Base-by-base conservation (phyloP, 495 filamentous ascomycete species). In the Xylaria flabelliformis region DNA sequence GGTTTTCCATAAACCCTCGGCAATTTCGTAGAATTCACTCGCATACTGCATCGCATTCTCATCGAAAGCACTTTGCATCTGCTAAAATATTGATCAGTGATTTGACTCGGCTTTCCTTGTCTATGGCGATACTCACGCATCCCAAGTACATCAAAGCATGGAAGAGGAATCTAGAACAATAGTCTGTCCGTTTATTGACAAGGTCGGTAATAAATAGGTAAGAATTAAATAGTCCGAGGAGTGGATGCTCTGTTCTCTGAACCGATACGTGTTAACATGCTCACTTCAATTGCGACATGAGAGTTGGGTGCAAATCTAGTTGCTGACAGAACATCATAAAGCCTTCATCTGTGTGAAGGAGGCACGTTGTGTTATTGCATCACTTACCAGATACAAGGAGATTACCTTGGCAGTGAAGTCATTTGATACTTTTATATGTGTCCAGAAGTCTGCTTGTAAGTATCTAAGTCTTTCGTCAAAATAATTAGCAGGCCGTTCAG, bases 131-230 rank as follows among this genome's bases (percentile, higher is more conserved):
- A 70, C 76, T 76, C 61, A 78, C 76, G 32, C 73, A 79, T 56
- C 73, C 73, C 1, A 73, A 51, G 51, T 72, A 75, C 71, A 79
- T 75, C 24, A 79, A 61, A 36, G 77, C 41, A 51, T 75, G 72
- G 26, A 77, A 76, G 2, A 79, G 73, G 53, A 79, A 74, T 10
- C 39, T 64, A 4, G 77, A 79, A 24, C 75, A 79, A 53, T 72
- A 75, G 19, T 51, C 67, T n/a, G 51, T 46, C 26, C 58, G 62
- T 15, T 67, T 62, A 67, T 69, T 53, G 32, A 74, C 73, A 12
- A 79, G 69, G 55, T 79, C 77, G 26, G 59, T 55, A 42, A 77
- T 70, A 24, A 79, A 75, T 4, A 79, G 75, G 42, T 72, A 0
- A 4, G 73, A 34, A 15, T 74, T 48, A 7, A 79, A 77, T 1